phyloP scores from a whole-genome alignment of 1,284 basidiomycete species.

The Tranzscheliella williamsii region DNA sequence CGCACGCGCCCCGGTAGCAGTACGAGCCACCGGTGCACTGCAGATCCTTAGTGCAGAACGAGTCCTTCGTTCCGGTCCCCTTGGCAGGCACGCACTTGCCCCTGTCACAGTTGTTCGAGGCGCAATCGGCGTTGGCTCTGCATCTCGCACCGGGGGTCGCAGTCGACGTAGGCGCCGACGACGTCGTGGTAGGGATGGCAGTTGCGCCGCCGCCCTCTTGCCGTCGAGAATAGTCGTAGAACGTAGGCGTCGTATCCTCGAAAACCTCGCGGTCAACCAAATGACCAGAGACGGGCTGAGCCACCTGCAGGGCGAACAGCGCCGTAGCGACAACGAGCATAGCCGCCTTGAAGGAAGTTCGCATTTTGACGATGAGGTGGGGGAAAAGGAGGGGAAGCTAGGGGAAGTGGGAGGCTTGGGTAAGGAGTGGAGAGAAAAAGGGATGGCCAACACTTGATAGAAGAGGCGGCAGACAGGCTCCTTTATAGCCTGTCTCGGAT shows the following conservation, averaged over 20 bases:
- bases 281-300: constrained; percentile 30
- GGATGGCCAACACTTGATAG: no score
- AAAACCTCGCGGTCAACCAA: constrained; percentile 31
- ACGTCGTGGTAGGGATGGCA: constrained; percentile 6
- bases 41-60: constrained; percentile 15
- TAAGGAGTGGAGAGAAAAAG: constrained; percentile 17
- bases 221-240: constrained; percentile 28
- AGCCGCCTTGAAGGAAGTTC: constrained; percentile 25
- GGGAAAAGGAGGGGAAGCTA: constrained; percentile 7
- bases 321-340: constrained; percentile 19
- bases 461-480: no score
- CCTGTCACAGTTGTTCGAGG: constrained; percentile 10
- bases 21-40: constrained; percentile 16
- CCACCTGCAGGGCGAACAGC: constrained; percentile 29
- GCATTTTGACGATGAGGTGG: constrained; percentile 31
- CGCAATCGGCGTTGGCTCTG: constrained; percentile 13
- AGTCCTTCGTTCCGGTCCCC: constrained; percentile 8
- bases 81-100: constrained; percentile 20
- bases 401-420: constrained; percentile 1
- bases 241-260: constrained; percentile 24
- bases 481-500: no score
- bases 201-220: constrained; percentile 1
- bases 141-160: constrained; percentile 12
- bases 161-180: constrained; percentile 1
- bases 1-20: constrained; percentile 33